Evolutionary conservation across 345 rosid genomes (phyloP).

Genomic region (Melaleuca quinquenervia): DNA sequence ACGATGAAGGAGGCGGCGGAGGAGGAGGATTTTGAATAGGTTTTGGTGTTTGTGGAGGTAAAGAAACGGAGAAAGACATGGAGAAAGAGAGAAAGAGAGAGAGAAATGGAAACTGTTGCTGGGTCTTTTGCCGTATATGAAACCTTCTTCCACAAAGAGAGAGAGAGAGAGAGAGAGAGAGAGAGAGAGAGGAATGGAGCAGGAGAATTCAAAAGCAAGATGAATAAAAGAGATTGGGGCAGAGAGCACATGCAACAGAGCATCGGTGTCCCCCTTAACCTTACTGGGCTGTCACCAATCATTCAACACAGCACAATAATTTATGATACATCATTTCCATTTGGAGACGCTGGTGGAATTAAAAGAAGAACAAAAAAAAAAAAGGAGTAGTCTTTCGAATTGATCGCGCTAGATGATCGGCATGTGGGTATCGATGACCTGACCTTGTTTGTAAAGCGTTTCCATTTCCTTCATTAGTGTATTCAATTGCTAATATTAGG

Average conservation of each 20-base stretch:
- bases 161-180: not conserved
- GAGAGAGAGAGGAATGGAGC: constrained; percentile 6
- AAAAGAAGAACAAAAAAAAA: not conserved
- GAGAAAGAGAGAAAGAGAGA: constrained; percentile 1
- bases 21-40: constrained; percentile 10
- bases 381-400: not conserved
- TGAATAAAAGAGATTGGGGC: not conserved
- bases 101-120: constrained; percentile 1
- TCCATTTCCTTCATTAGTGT: not conserved
- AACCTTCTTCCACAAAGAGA: not conserved
- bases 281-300: not conserved
- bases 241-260: constrained; percentile 37
- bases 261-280: constrained; percentile 24
- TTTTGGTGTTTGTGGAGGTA: constrained; percentile 19
- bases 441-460: not conserved
- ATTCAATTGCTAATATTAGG: not conserved
- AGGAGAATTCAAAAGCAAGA: not conserved
- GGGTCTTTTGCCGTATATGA: not conserved
- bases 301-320: not conserved
- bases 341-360: not conserved
- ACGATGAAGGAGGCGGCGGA: constrained; percentile 13
- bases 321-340: not conserved
- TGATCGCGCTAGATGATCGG: not conserved
- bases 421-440: not conserved
- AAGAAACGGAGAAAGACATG: constrained; percentile 1